phyloP scores from a whole-genome alignment of 768 basidiomycete genomes.

The Steccherinum ochraceum region DNA sequence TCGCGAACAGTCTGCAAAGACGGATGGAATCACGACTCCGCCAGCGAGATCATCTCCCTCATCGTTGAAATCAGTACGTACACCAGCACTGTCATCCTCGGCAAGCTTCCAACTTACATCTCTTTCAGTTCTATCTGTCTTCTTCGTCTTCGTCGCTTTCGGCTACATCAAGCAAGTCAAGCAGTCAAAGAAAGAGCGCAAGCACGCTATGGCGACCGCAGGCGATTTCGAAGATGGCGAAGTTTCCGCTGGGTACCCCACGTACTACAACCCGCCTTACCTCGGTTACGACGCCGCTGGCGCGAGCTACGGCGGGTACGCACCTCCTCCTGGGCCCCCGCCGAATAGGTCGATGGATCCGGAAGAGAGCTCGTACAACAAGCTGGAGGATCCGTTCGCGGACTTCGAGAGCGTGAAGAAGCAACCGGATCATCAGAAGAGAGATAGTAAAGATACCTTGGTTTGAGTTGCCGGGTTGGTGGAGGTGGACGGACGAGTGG shows the following conservation, averaged over 20 bases:
- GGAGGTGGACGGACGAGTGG: no score
- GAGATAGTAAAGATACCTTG: slow-evolving; percentile 6
- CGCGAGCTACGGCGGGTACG: slow-evolving; percentile 36
- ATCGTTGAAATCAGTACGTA: slow-evolving; percentile 51
- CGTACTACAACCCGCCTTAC: slow-evolving; percentile 60
- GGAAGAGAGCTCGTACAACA: slow-evolving; percentile 26
- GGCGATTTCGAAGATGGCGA: slow-evolving; percentile 18
- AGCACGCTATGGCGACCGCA: slow-evolving; percentile 31
- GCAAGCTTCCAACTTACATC: background rate
- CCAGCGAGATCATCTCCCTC: slow-evolving; percentile 60
- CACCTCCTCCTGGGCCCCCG: slow-evolving; percentile 13
- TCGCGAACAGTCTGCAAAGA: slow-evolving; percentile 49
- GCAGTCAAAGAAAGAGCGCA: slow-evolving; percentile 56
- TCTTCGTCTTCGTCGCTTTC: slow-evolving; percentile 65
- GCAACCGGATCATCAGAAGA: no score
- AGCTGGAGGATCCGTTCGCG: slow-evolving; percentile 55
- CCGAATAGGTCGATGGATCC: slow-evolving; percentile 23
- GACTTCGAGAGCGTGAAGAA: slow-evolving; percentile 35
- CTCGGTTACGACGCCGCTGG: slow-evolving; percentile 20
- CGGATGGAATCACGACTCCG: slow-evolving; percentile 59
- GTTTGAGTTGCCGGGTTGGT: background rate
- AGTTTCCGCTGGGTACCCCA: slow-evolving; percentile 27
- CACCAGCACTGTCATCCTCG: background rate
- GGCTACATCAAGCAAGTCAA: slow-evolving; percentile 70
- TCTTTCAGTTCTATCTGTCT: slow-evolving; percentile 40